These are phyloP conservation scores for Xylariaceae sp. DNA, from an alignment of 2,329 filamentous ascomycete species.

Conservation along the genomic window DNA sequence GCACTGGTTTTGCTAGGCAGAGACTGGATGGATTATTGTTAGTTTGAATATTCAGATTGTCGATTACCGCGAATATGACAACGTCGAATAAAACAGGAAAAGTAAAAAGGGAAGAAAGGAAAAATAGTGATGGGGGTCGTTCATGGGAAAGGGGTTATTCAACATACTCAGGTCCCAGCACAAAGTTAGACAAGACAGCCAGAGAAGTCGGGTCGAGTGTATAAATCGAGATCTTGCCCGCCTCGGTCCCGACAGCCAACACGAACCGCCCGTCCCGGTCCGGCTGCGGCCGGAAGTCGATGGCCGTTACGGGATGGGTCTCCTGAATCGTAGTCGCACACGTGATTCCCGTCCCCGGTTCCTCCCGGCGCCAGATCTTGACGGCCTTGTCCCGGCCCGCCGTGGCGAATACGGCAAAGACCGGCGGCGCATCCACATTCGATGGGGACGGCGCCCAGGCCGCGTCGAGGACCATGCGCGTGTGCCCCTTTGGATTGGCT, in stretches of 20 bases:
- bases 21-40: constrained; percentile 35
- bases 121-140: neutral
- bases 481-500: constrained; percentile 77
- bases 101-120: neutral
- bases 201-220: constrained; percentile 39
- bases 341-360: constrained; percentile 40
- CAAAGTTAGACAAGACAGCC: constrained; percentile 36
- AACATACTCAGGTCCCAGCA: constrained; percentile 40
- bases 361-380: constrained; percentile 57
- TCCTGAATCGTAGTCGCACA: constrained; percentile 52
- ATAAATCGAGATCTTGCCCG: constrained; percentile 45
- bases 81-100: neutral
- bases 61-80: neutral
- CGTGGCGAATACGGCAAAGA: constrained; percentile 88
- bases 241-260: constrained; percentile 57
- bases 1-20: constrained; percentile 60
- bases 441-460: constrained; percentile 72
- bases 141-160: neutral
- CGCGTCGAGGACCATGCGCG: constrained; percentile 86
- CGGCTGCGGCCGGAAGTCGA: constrained; percentile 56
- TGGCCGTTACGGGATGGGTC: constrained; percentile 62
- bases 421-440: constrained; percentile 35
- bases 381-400: constrained; percentile 86
- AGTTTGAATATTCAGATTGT: neutral
- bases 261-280: constrained; percentile 35